These are phyloP conservation scores for Alternaria sp. DNA, from an alignment of 2,329 filamentous ascomycete species.

Conservation along the genomic window DNA sequence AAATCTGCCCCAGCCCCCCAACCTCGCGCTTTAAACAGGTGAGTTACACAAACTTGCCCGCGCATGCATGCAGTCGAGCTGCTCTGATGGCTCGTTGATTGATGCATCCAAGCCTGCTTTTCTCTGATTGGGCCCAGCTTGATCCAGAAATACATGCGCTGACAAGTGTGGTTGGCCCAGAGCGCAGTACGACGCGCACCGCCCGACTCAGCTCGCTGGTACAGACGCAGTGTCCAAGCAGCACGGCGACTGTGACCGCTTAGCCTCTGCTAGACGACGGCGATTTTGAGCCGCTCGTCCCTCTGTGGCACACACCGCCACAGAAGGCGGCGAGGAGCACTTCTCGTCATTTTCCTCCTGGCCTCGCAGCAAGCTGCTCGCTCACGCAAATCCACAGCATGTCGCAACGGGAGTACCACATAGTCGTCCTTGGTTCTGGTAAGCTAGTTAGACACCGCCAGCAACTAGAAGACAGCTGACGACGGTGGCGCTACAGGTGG, in stretches of 20 bases:
- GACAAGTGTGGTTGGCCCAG: slow-evolving; percentile 43
- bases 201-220: slow-evolving; percentile 29
- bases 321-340: slow-evolving; percentile 31
- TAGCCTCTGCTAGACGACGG: slow-evolving; percentile 34
- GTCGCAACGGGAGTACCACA: slow-evolving; percentile 56
- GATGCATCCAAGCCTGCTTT: slow-evolving; percentile 15
- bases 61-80: slow-evolving; percentile 13
- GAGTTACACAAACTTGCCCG: slow-evolving; percentile 9
- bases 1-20: slow-evolving; percentile 13
- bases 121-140: slow-evolving; percentile 33
- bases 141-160: slow-evolving; percentile 33
- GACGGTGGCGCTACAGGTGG: slow-evolving; percentile 67
- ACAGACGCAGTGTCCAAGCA: slow-evolving; percentile 31
- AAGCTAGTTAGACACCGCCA: slow-evolving; percentile 31
- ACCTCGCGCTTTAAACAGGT: slow-evolving; percentile 16
- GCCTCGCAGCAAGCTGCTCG: slow-evolving; percentile 19
- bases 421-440: slow-evolving; percentile 55
- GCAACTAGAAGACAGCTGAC: slow-evolving; percentile 35
- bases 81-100: slow-evolving; percentile 30
- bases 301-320: slow-evolving; percentile 43
- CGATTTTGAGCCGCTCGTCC: slow-evolving; percentile 41
- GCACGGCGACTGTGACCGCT: slow-evolving; percentile 29
- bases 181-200: slow-evolving; percentile 33
- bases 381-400: slow-evolving; percentile 34
- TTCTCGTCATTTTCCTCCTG: slow-evolving; percentile 22